Evolutionary conservation across 495 filamentous ascomycete species (phyloP).

Genomic region (Neurospora sp.): DNA sequence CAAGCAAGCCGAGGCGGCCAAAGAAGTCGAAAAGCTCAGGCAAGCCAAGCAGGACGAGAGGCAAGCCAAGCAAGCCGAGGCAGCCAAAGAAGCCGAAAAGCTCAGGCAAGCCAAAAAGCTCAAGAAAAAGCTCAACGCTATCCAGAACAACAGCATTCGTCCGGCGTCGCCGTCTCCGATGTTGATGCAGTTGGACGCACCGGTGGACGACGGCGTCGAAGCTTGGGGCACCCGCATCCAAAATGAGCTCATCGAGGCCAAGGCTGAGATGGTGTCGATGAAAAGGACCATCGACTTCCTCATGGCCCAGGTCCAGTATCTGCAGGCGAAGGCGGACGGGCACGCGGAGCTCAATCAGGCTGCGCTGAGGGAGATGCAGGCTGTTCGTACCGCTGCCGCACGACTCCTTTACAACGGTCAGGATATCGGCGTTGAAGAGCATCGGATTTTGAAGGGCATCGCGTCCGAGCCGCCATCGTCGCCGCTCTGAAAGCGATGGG

Average conservation of each 20-base stretch:
- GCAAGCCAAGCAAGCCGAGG: neutral
- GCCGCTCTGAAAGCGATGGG: neutral
- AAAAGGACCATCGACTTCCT: neutral
- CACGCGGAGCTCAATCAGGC: neutral
- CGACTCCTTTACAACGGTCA: neutral
- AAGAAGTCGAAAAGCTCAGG: neutral
- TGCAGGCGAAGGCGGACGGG: neutral
- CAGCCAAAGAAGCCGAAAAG: neutral
- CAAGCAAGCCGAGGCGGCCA: neutral
- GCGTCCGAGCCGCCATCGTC: neutral
- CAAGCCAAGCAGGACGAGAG: neutral
- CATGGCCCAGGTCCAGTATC: neutral
- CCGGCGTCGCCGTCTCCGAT: neutral
- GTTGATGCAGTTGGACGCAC: neutral
- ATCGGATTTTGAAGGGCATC: neutral
- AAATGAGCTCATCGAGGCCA: neutral
- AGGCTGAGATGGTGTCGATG: neutral
- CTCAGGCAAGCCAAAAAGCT: neutral
- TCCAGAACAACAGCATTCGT: neutral
- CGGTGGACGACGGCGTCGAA: neutral
- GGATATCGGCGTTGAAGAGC: neutral
- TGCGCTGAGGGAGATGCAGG: neutral
- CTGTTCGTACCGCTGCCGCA: neutral
- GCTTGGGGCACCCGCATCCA: neutral
- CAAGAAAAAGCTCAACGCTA: neutral